These are phyloP conservation scores for Arthrobotrys sphaeroides DNA, from an alignment of 2,329 filamentous ascomycete species.

Conservation along the genomic window DNA sequence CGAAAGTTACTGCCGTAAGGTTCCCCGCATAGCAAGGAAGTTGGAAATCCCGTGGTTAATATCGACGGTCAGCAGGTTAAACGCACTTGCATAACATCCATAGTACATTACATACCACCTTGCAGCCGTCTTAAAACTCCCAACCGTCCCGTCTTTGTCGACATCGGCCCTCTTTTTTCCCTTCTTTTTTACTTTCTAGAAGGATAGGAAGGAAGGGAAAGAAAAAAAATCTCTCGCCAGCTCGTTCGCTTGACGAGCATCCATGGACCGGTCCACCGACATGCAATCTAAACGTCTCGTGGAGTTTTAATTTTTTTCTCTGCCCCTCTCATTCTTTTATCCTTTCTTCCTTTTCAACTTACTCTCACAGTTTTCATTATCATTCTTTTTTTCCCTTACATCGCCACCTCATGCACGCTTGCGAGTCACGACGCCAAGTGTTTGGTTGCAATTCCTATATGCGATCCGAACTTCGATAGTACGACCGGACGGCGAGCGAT, in stretches of 20 bases:
- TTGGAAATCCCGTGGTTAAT: constrained; percentile 53
- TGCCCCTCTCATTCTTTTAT: background rate
- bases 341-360: background rate
- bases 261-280: constrained; percentile 36
- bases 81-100: constrained; percentile 22
- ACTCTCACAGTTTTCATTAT: too few species aligned
- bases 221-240: constrained; percentile 44
- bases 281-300: constrained; percentile 42
- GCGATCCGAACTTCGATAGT: constrained; percentile 47
- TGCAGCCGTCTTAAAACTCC: constrained; percentile 52
- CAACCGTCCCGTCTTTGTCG: constrained; percentile 50
- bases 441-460: constrained; percentile 43
- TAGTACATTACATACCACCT: constrained; percentile 39
- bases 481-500: constrained; percentile 33
- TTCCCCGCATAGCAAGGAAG: constrained; percentile 50
- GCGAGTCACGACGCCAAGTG: constrained; percentile 39
- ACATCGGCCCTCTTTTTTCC: constrained; percentile 25
- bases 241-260: constrained; percentile 46
- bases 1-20: constrained; percentile 32
- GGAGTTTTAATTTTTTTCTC: constrained; percentile 46
- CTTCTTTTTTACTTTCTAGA: constrained; percentile 40
- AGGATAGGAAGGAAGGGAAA: background rate
- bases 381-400: too few species aligned
- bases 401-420: constrained; percentile 47
- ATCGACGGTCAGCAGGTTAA: constrained; percentile 52